These are phyloP conservation scores for Trichoderma gamsii DNA, from an alignment of 495 filamentous ascomycete species.

Conservation along the genomic window DNA sequence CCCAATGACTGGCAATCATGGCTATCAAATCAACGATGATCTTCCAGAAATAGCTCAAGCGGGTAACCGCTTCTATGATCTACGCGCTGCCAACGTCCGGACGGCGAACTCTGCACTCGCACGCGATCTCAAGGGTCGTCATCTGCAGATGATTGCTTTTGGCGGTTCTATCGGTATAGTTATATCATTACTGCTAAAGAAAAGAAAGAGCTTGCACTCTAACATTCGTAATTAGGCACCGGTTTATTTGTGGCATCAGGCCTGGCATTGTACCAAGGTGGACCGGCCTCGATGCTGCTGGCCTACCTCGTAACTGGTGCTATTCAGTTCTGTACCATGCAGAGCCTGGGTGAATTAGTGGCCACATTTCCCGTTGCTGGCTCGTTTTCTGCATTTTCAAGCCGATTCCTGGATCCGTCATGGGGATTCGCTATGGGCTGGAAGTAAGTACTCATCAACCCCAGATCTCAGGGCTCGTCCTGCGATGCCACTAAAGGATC, in stretches of 20 bases:
- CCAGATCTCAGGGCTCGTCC: neutral
- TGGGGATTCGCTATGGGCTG: slow-evolving; percentile 88
- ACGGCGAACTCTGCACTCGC: slow-evolving; percentile 74
- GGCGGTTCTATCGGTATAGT: slow-evolving; percentile 64
- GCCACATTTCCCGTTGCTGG: slow-evolving; percentile 76
- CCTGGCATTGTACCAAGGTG: slow-evolving; percentile 56
- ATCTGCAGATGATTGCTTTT: slow-evolving; percentile 81
- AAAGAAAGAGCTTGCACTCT: neutral
- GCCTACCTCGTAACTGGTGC: slow-evolving; percentile 62
- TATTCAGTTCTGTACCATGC: slow-evolving; percentile 69
- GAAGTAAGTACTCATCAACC: slow-evolving; percentile 45
- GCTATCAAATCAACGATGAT: slow-evolving; percentile 6
- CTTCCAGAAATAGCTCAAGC: neutral
- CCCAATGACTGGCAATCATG: neutral
- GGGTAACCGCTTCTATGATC: slow-evolving; percentile 52
- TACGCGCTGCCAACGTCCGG: slow-evolving; percentile 63
- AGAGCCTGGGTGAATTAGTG: slow-evolving; percentile 75
- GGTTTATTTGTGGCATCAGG: slow-evolving; percentile 55
- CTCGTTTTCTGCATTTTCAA: slow-evolving; percentile 67
- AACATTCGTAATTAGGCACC: slow-evolving; percentile 37
- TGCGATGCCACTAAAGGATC: neutral
- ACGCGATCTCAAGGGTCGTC: slow-evolving; percentile 66
- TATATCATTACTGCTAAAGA: neutral
- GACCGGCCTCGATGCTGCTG: slow-evolving; percentile 68
- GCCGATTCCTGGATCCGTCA: slow-evolving; percentile 74